Percentiles rank a stretch among this genome's conserved stretches.
Evolutionary conservation across 257 asterid species (phyloP).

Genomic region (Solanum microdontum): DNA sequence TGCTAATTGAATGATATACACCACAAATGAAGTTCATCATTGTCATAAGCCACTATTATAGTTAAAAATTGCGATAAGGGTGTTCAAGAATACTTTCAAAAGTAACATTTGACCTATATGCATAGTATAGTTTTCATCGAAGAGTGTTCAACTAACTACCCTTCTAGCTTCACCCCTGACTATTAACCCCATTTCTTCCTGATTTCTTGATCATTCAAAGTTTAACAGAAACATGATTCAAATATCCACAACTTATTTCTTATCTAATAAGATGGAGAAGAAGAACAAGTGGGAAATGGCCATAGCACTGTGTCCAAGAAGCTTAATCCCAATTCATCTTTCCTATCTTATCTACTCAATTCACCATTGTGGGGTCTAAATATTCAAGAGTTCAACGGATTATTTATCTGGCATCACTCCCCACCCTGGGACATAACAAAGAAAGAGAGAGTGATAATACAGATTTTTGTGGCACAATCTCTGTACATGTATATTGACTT

Average conservation of each 20-base stretch:
- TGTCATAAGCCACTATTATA: background rate
- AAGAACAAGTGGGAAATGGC: conserved; percentile 51
- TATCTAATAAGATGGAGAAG: conserved; percentile 17
- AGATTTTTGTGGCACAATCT: conserved; percentile 8
- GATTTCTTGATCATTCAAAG: background rate
- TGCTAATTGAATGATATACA: background rate
- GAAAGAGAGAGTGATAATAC: conserved; percentile 2
- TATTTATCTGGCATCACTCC: conserved; percentile 1
- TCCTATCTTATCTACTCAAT: conserved; percentile 48
- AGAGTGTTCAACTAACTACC: background rate
- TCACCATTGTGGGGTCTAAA: conserved; percentile 38
- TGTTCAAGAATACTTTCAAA: background rate
- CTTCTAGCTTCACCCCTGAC: background rate
- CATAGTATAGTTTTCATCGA: background rate
- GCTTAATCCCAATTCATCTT: conserved; percentile 46
- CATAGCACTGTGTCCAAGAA: conserved; percentile 62
- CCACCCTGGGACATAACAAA: background rate
- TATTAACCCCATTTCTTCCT: background rate
- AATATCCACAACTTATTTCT: conserved; percentile 18
- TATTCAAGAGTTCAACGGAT: conserved; percentile 22
- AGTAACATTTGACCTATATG: background rate
- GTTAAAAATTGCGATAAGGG: background rate
- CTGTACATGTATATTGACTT: conserved; percentile 1
- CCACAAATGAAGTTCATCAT: background rate
- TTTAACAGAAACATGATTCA: background rate